These are phyloP conservation scores for Fomes fomentarius DNA, from an alignment of 1,284 basidiomycete species.

Conservation along the genomic window DNA sequence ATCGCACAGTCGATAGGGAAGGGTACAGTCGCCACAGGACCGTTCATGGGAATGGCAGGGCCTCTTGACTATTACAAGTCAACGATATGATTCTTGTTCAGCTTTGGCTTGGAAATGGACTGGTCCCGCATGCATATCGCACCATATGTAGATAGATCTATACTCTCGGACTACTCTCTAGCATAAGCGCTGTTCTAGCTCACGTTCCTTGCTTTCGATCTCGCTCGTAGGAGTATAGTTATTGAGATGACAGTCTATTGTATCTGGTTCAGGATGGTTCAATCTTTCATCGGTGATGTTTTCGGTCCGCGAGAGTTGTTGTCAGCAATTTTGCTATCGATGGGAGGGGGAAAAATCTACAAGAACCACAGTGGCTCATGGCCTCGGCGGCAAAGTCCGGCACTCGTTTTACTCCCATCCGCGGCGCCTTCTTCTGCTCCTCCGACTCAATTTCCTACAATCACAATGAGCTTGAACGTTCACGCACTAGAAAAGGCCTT, in stretches of 20 bases:
- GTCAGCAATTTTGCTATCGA: constrained; percentile 19
- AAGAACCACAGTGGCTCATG: constrained; percentile 10
- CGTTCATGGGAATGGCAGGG: constrained; percentile 32
- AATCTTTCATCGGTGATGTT: constrained; percentile 5
- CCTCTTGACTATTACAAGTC: constrained; percentile 21
- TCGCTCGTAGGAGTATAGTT: constrained; percentile 1
- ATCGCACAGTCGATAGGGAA: constrained; percentile 58
- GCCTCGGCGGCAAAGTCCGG: constrained; percentile 23
- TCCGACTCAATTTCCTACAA: constrained; percentile 4
- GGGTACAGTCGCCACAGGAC: constrained; percentile 27
- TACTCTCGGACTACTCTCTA: constrained; percentile 4
- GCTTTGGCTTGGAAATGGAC: neutral
- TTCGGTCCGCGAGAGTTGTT: constrained; percentile 1
- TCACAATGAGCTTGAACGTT: constrained; percentile 39
- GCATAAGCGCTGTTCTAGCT: neutral
- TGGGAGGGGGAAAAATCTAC: constrained; percentile 13
- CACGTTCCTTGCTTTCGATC: neutral
- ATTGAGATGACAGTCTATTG: neutral
- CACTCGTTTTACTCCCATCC: constrained; percentile 17
- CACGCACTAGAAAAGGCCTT: constrained; percentile 51
- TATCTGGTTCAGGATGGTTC: neutral
- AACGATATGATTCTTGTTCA: neutral
- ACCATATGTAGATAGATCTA: constrained; percentile 12
- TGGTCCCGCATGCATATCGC: neutral
- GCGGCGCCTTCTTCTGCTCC: constrained; percentile 13